Percentiles rank a stretch among this genome's conserved stretches.
Evolutionary conservation across 2,329 filamentous ascomycete genomes (phyloP).

Genomic region (Torrubiella hemipterigena): DNA sequence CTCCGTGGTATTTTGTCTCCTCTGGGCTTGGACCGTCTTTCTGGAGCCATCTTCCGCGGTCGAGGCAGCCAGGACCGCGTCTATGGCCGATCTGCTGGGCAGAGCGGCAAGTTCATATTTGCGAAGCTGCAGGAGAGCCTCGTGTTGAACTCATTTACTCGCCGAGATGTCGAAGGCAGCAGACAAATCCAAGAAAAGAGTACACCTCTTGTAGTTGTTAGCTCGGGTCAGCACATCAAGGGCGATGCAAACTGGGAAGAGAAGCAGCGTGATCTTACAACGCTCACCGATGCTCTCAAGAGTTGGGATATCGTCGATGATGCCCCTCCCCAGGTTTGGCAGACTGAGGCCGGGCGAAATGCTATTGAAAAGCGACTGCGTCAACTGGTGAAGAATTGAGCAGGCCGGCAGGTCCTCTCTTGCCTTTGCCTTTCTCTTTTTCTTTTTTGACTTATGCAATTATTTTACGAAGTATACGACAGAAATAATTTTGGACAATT

Average conservation of each 20-base stretch:
- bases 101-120: conserved; percentile 75
- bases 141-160: conserved; percentile 73
- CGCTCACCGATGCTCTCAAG: conserved; percentile 65
- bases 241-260: conserved; percentile 62
- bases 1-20: conserved; percentile 75
- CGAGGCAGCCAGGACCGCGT: conserved; percentile 73
- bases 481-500: no score
- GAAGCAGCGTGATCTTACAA: conserved; percentile 75
- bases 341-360: conserved; percentile 56
- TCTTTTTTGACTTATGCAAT: background rate
- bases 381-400: conserved; percentile 42
- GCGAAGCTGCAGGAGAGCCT: conserved; percentile 87
- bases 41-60: conserved; percentile 71
- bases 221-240: conserved; percentile 62
- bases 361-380: conserved; percentile 69
- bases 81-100: conserved; percentile 67
- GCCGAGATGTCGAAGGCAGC: conserved; percentile 69
- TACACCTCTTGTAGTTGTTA: conserved; percentile 69
- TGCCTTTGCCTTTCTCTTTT: no score
- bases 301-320: conserved; percentile 79
- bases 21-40: conserved; percentile 69
- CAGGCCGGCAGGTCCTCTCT: no score
- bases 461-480: background rate
- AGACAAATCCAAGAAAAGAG: conserved; percentile 66
- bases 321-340: conserved; percentile 82